Conservation (phyloP, 2,329 filamentous ascomycete genomes). For the Aspergillus clavatus region DNA sequence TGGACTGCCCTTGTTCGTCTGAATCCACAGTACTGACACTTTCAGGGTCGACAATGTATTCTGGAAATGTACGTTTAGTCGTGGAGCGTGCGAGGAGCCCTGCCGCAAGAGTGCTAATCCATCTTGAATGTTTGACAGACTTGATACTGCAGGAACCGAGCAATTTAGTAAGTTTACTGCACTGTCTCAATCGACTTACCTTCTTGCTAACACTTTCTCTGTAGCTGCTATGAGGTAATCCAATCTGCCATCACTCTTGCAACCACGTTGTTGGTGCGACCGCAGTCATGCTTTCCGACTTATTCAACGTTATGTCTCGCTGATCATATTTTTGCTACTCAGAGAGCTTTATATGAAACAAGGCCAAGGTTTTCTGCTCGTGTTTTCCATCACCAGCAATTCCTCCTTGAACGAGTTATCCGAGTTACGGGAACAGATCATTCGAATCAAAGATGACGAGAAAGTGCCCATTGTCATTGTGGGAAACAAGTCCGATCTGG, state of each 20-base stretch:
- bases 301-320: not conserved
- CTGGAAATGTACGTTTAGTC: constrained; percentile 70
- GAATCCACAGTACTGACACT: constrained; percentile 18
- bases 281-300: not conserved
- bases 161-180: constrained; percentile 71
- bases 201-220: constrained; percentile 13
- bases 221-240: constrained; percentile 55
- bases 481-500: constrained; percentile 85
- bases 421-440: constrained; percentile 80
- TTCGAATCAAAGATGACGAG: constrained; percentile 84
- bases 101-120: not conserved
- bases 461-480: constrained; percentile 84
- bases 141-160: constrained; percentile 87
- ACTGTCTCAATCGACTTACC: not conserved
- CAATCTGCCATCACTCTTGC: not conserved
- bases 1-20: constrained; percentile 20
- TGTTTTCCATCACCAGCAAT: constrained; percentile 83
- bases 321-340: constrained; percentile 7
- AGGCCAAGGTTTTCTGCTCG: constrained; percentile 83
- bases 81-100: not conserved
- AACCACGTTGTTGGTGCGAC: not conserved
- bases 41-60: constrained; percentile 77
- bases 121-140: constrained; percentile 42
- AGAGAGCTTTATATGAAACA: constrained; percentile 90
- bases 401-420: constrained; percentile 78